Evolutionary conservation across 2,329 filamentous ascomycete genomes (phyloP).

Genomic region (Talaromyces marneffei): DNA sequence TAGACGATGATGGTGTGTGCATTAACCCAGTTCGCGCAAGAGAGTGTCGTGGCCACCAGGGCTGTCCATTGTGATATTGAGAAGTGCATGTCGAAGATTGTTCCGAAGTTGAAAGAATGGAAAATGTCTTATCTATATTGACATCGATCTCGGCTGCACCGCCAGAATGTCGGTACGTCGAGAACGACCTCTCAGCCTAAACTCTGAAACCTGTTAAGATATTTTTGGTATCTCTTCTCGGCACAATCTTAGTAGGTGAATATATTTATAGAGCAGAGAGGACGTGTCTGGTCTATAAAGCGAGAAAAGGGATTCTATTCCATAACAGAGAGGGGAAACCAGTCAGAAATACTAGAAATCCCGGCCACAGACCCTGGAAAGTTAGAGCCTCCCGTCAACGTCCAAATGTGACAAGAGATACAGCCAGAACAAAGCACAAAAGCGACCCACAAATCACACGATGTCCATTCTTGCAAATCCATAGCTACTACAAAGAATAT

Average conservation of each 20-base stretch:
- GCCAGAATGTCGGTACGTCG: background rate
- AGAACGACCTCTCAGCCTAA: background rate
- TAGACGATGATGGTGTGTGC: constrained; percentile 77
- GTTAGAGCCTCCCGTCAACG: background rate
- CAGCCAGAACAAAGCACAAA: constrained; percentile 3
- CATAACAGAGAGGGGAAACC: background rate
- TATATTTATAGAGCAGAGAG: background rate
- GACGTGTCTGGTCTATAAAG: background rate
- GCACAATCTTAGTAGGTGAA: background rate
- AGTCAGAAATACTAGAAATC: constrained; percentile 5
- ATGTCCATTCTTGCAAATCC: background rate
- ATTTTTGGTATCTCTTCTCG: background rate
- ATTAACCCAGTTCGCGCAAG: constrained; percentile 33
- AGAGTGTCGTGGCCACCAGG: constrained; percentile 9
- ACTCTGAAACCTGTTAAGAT: background rate
- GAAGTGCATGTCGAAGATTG: constrained; percentile 8
- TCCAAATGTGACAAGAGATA: constrained; percentile 1
- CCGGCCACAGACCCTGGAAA: background rate
- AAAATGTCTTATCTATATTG: background rate
- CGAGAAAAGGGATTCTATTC: background rate
- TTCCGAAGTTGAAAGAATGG: background rate
- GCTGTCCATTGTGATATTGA: constrained; percentile 14
- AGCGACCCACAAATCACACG: constrained; percentile 9
- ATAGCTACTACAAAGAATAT: background rate
- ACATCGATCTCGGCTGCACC: background rate